Evolutionary conservation across 805 yeast species (phyloP).

Genomic region (Scheffersomyces spartinae): DNA sequence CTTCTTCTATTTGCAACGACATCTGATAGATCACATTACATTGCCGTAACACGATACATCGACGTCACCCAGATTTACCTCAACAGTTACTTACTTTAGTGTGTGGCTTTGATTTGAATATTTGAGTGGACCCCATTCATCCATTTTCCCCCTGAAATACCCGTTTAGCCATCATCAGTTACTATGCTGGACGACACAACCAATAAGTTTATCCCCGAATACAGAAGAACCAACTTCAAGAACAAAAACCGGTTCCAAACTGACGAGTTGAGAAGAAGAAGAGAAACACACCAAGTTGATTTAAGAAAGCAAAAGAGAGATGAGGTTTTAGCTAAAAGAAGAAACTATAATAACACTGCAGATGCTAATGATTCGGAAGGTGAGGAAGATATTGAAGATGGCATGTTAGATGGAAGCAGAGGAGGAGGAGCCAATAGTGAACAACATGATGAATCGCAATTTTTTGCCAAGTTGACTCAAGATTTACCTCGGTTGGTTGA

Average conservation of each 20-base stretch:
- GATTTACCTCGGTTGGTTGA: conserved; percentile 83
- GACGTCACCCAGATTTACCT: too few species aligned
- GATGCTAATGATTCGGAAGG: conserved; percentile 33
- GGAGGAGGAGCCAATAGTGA: too few species aligned
- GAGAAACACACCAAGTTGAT: conserved; percentile 95
- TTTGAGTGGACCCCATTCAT: too few species aligned
- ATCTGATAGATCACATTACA: too few species aligned
- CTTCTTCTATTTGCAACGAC: too few species aligned
- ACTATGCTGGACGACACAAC: conserved; percentile 68
- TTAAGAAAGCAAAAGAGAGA: conserved; percentile 94
- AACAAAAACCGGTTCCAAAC: conserved; percentile 89
- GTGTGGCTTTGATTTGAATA: conserved; percentile 7
- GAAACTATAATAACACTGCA: conserved; percentile 49
- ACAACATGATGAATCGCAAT: conserved; percentile 30
- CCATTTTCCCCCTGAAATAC: too few species aligned
- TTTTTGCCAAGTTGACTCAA: conserved; percentile 29
- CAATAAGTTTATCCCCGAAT: conserved; percentile 86
- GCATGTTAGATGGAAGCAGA: too few species aligned
- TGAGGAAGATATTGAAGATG: conserved; percentile 27
- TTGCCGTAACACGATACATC: too few species aligned
- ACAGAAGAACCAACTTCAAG: conserved; percentile 92
- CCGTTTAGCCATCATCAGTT: conserved; percentile 1
- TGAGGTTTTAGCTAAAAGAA: conserved; percentile 86
- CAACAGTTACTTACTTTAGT: too few species aligned
- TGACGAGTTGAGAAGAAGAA: conserved; percentile 94